Evolutionary conservation across 116 monocot genomes (phyloP).

Genomic region (Phalaenopsis hybrid): DNA sequence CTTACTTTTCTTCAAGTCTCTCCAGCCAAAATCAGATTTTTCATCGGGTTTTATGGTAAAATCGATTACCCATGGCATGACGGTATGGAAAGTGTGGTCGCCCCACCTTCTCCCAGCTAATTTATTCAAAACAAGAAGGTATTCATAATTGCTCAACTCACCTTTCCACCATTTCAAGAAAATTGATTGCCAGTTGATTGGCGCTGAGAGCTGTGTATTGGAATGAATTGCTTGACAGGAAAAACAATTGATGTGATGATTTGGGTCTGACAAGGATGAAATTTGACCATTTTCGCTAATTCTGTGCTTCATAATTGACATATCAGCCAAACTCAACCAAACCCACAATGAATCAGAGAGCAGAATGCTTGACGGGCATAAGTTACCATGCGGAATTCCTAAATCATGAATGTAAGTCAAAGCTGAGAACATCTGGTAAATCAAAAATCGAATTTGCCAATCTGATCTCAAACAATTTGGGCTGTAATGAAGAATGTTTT

Average conservation of each 20-base stretch:
- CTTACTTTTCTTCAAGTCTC: conserved; percentile 89
- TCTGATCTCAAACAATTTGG: conserved; percentile 68
- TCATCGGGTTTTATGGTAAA: conserved; percentile 85
- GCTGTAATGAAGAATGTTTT: conserved; percentile 70
- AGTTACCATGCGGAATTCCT: conserved; percentile 65
- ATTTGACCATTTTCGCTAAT: conserved; percentile 17
- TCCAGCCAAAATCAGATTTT: conserved; percentile 78
- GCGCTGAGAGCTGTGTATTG: conserved; percentile 35
- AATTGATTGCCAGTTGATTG: conserved; percentile 52
- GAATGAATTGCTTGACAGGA: conserved; percentile 41
- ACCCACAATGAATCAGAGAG: conserved; percentile 66
- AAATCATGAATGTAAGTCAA: conserved; percentile 60
- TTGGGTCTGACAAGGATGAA: conserved; percentile 15
- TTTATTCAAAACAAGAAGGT: conserved; percentile 82
- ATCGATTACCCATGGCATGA: conserved; percentile 99
- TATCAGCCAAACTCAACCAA: conserved; percentile 56
- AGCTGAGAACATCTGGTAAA: conserved; percentile 79
- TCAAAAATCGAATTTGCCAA: conserved; percentile 78
- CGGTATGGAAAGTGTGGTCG: conserved; percentile 83
- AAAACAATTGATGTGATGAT: conserved; percentile 33
- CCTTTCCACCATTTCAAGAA: conserved; percentile 82
- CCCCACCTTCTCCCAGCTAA: conserved; percentile 98
- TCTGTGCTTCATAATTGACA: conserved; percentile 13
- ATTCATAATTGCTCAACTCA: conserved; percentile 94
- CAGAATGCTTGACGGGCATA: conserved; percentile 62